Evolutionary conservation across 2,329 filamentous ascomycete species (phyloP).

Genomic region (Cladosporium velox): DNA sequence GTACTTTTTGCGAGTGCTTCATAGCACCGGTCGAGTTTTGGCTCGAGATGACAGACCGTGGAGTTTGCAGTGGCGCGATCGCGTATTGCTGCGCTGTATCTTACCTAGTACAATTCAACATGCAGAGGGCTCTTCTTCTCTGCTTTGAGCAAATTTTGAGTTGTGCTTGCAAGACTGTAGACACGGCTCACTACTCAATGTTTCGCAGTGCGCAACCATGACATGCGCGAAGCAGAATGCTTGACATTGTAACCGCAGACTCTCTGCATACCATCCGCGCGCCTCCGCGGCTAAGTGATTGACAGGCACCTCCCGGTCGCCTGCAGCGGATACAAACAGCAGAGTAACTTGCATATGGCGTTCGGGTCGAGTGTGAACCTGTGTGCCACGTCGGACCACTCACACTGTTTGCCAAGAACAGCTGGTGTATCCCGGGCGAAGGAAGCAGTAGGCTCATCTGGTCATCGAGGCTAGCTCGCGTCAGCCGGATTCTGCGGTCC

Average conservation of each 20-base stretch:
- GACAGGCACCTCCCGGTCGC: not conserved
- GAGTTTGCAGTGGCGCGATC: not conserved
- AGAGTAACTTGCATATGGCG: not conserved
- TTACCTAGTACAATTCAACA: not conserved
- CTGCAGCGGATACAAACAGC: not conserved
- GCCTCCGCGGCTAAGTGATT: not conserved
- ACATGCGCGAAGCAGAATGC: not conserved
- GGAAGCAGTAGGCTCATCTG: slow-evolving; percentile 3
- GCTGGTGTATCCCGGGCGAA: not conserved
- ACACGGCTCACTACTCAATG: too few relatives aligned
- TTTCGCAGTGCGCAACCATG: too few relatives aligned
- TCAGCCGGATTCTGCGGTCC: slow-evolving; percentile 13
- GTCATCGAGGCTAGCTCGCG: slow-evolving; percentile 1
- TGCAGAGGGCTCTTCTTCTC: not conserved
- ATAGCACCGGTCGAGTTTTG: not conserved
- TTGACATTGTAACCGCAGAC: not conserved
- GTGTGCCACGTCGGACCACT: slow-evolving; percentile 1
- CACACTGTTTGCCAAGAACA: slow-evolving; percentile 1
- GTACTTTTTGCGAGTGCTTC: not conserved
- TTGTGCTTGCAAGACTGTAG: not conserved
- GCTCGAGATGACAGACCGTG: not conserved
- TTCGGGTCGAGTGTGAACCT: slow-evolving; percentile 11
- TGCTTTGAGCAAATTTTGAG: not conserved
- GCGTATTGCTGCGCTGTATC: not conserved
- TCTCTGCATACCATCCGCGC: not conserved